These are phyloP conservation scores for Rhododendron henanense DNA, from an alignment of 148 eudicot genomes.

Conservation along the genomic window DNA sequence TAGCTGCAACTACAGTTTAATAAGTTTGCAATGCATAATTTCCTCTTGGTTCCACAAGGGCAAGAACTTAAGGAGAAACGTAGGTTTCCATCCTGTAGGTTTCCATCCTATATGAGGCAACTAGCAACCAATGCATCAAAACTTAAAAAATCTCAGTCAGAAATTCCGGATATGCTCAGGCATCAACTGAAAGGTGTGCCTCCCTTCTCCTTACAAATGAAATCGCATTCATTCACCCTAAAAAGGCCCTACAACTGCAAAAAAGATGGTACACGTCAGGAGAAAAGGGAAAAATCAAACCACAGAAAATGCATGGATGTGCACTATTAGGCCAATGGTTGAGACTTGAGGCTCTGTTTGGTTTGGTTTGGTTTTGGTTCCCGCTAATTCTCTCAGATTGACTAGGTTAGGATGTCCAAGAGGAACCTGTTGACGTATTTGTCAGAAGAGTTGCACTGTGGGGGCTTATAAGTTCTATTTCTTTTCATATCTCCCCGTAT, in stretches of 20 bases:
- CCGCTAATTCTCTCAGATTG: neutral
- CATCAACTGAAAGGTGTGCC: neutral
- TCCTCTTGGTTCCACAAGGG: neutral
- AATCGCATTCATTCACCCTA: neutral
- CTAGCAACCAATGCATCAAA: neutral
- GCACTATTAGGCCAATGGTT: neutral
- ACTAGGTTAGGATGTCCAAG: neutral
- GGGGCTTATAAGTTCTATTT: neutral
- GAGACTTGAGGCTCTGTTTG: neutral
- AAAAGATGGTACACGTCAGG: neutral
- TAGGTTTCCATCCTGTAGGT: neutral
- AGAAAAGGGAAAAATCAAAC: neutral
- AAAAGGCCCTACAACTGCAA: neutral
- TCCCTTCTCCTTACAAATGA: neutral
- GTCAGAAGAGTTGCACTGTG: neutral
- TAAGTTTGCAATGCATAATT: neutral
- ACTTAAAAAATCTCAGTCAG: neutral
- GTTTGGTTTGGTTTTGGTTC: neutral
- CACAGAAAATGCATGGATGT: neutral
- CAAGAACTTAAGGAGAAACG: neutral
- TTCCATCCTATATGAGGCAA: neutral
- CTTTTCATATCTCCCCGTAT: neutral
- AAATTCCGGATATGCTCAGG: neutral
- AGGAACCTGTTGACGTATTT: neutral
- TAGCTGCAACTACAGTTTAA: neutral